Evolutionary conservation across 2,329 filamentous ascomycete genomes (phyloP), one percentile per base, ranked within the genome.

Genomic region (Colletotrichum lentis): DNA sequence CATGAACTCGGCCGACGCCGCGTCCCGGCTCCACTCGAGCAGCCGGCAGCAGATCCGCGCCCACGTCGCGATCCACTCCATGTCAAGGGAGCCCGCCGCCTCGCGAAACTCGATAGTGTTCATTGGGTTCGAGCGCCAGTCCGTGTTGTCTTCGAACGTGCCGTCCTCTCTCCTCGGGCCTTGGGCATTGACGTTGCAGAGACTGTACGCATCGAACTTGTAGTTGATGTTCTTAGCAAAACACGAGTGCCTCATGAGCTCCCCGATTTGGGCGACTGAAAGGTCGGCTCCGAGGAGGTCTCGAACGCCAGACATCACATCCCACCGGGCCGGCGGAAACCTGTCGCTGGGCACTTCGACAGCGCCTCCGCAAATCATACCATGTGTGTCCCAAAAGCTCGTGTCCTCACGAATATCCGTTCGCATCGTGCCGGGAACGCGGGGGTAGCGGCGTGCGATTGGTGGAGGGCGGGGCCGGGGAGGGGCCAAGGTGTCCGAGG

Each of bases 91-190:
- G 0, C 78, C 78, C 7, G 62, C 70, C 0, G 76, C 80, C 69
- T 79, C 76, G 52, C 80, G 78, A 58, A 78, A 77, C 73, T 82
- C 80, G 53, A 82, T 22, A 12, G 76, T 77, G 49, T 60, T 62
- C 6, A 6, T 22, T 50, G 50, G 62, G 49, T 22, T 35, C 20
- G 27, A 39, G 20, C 2, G 7, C 12, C 47, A 55, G 22, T 14
- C 44, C 20, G 5, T 12, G 27, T 2, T 14, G 10, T 69, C 63
- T 22, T 67, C 49, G 43, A 47, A 62, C 2, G 24, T 5, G 3
- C 6, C 16, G 4, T 22, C 43, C 11, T 11, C n/a, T 27, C 16
- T 43, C 39, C 11, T 58, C 14, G 50, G 35, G 41, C 67, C 47
- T 0, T 22, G 31, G 18, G 14, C 12, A 43, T 39, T 37, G 24